Base-by-base conservation (phyloP, 2,329 filamentous ascomycete species). In the Penicillium janthinellum region DNA sequence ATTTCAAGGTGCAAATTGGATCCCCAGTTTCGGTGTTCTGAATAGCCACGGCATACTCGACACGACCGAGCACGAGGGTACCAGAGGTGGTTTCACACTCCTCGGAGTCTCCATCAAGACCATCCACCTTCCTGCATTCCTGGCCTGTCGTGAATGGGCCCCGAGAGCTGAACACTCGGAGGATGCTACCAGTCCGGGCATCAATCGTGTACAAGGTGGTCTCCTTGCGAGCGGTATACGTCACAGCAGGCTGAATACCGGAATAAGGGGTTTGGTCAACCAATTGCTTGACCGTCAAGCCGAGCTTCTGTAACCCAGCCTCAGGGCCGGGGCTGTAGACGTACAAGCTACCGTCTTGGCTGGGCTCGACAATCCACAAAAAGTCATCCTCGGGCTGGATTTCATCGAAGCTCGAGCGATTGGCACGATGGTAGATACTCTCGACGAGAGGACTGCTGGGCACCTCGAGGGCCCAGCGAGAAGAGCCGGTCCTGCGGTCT, bases 341-440 rank as follows among this genome's bases (percentile, higher is more conserved):
- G 72, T 95, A 98, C 42, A 99, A 84, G 68, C 86, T 88, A 4
- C 95, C 95, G 74, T 96, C 90, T 65, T 89, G 87, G 65, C 85
- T 94, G 14, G 95, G 95, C 76, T 98, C 95, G 56, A 99, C 91
- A 57, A 96, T 93, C 92, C 95, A 99, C 49, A 96, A 82, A 70
- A 92, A 95, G 70, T 96, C 90, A 70, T 96, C 91, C 66, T 95
- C 88, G 37, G 83, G 79, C 35, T 75, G 73, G 25, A 87, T 78
- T 49, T 84, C 81, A 68, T 76, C 85, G 84, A 73, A 86, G 72
- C 58, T 83, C 31, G 90, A 89, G 57, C 81, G 83, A 74, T 92
- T 91, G 64, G 84, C 82, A 62, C 88, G 86, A 74, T 92, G 87
- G 75, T 97, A 93, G 59, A 86, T 88, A 48, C 92, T 96, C 78